These are phyloP conservation scores for Magnolia sinica DNA, from an alignment of 164 flowering plant genomes.

Conservation along the genomic window DNA sequence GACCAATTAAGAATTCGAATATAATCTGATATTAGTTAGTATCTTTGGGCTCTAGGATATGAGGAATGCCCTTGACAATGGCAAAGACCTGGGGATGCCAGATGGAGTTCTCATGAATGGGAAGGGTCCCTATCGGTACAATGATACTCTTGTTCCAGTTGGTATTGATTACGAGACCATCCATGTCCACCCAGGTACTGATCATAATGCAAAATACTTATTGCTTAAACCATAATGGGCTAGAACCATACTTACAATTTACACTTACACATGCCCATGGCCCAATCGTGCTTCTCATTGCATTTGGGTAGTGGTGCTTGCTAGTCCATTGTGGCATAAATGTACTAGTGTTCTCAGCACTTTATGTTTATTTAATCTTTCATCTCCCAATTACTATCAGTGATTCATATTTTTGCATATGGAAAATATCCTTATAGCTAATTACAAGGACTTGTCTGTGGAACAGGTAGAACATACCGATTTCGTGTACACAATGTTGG, in stretches of 20 bases:
- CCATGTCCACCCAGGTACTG: slow-evolving; percentile 73
- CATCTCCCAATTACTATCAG: not conserved
- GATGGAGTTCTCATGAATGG: slow-evolving; percentile 98
- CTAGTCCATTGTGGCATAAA: not conserved
- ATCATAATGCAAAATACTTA: not conserved
- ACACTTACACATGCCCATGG: no score
- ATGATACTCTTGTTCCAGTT: slow-evolving; percentile 75
- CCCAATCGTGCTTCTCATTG: not conserved
- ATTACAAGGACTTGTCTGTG: slow-evolving; percentile 6
- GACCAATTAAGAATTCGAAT: no score
- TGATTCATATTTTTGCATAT: not conserved
- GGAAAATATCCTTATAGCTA: not conserved
- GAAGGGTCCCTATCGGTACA: slow-evolving; percentile 89
- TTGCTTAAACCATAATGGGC: not conserved
- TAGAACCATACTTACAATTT: not conserved
- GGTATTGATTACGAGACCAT: slow-evolving; percentile 79
- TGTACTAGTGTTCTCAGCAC: not conserved
- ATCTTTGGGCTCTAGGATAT: slow-evolving; percentile 45
- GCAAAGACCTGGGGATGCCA: slow-evolving; percentile 88
- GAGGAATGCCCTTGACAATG: slow-evolving; percentile 66
- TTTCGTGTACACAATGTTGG: slow-evolving; percentile 93
- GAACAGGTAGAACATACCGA: slow-evolving; percentile 88
- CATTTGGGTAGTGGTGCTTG: not conserved
- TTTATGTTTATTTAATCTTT: not conserved
- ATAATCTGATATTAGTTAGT: not conserved